Evolutionary conservation across 352 stramenopile species (phyloP), one percentile per base, ranked within the genome.

Genomic region (Phytophthora podocarpi): DNA sequence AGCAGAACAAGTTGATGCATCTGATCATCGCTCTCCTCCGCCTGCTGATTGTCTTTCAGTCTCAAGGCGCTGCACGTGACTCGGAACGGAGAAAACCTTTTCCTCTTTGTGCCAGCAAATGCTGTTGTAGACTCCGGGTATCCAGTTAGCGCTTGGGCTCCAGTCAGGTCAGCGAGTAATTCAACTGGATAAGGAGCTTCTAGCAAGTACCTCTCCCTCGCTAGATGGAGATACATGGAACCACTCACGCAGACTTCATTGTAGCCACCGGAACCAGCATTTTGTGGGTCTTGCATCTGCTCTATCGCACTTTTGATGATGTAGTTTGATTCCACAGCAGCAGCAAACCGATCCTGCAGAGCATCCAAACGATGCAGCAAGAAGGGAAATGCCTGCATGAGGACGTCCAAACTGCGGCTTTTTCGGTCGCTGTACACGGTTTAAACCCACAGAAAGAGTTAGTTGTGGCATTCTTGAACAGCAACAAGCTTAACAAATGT

Each of bases 371-470:
- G 65, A n/a, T 81, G 76, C 27, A 87, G 35, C 26, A 87, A 34
- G 24, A 59, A 64, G 0, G 79, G 76, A 24, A 89, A 63, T 6
- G 67, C 65, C 8, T 67, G 53, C 56, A 89, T 67, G 8, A 89
- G 45, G 6, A 86, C 59, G 8, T 74, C 64, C 13, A 89, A 57
- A 21, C 62, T 78, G 5, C 67, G 68, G 5, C 21, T 46, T 50
- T 85, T 87, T 28, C 67, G 74, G 24, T 87, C 72, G 31, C 79
- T 89, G 30, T 21, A 30, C 21, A n/a, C n/a, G n/a, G n/a, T n/a
- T n/a, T n/a, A 50, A 23, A 11, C 15, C n/a, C 20, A 56, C 27
- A 40, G 28, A 40, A 63, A 35, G n/a, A 7, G 16, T 58, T 45
- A 35, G 11, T 20, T 46, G n/a, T n/a, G n/a, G n/a, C n/a, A n/a